Evolutionary conservation across 2,329 filamentous ascomycete genomes (phyloP).

Genomic region (Xylaria sp.): DNA sequence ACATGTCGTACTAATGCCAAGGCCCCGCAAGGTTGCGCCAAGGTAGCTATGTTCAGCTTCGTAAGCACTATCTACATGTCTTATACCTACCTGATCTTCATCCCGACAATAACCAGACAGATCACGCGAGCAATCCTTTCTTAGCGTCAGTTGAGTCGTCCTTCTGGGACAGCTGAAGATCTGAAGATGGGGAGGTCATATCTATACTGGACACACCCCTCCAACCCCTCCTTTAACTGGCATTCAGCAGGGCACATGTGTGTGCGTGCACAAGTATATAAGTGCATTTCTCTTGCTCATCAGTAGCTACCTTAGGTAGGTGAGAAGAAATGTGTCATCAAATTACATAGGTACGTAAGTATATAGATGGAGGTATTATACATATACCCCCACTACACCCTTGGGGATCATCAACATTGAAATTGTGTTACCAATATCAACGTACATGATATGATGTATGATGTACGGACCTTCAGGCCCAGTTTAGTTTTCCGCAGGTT

Average conservation of each 20-base stretch:
- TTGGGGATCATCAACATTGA: conserved; percentile 25
- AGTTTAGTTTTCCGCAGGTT: conserved; percentile 4
- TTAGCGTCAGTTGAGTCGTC: neutral
- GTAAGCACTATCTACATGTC: conserved; percentile 32
- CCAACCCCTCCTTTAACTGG: neutral
- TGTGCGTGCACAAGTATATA: neutral
- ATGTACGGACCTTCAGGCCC: conserved; percentile 26
- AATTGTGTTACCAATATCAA: conserved; percentile 6
- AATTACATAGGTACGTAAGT: neutral
- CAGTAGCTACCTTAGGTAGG: neutral
- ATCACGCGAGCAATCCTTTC: conserved; percentile 35
- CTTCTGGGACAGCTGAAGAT: conserved; percentile 4
- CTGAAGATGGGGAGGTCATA: neutral
- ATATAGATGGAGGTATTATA: neutral
- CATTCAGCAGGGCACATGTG: neutral
- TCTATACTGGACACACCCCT: neutral
- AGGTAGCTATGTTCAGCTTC: conserved; percentile 32
- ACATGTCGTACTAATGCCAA: conserved; percentile 34
- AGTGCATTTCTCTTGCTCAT: neutral
- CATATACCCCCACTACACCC: conserved; percentile 7
- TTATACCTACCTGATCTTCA: neutral
- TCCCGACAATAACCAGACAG: conserved; percentile 21
- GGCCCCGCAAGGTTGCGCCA: conserved; percentile 25
- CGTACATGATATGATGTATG: conserved; percentile 22
- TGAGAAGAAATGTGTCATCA: neutral